Conservation (phyloP, 805 yeast genomes). For the Yueomyces sinensis region DNA sequence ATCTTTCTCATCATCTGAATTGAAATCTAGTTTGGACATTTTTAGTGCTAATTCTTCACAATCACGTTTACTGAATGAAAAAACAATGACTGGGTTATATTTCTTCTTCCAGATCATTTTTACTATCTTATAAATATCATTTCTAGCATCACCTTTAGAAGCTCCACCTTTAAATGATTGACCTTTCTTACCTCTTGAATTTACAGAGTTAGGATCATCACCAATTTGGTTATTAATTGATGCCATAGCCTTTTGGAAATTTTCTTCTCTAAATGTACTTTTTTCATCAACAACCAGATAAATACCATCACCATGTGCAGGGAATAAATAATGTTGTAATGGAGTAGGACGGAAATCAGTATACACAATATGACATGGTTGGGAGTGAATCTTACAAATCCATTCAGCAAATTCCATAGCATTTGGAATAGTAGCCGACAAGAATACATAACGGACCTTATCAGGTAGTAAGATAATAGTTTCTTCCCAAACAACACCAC, state of each 20-base stretch:
- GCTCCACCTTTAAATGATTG: constrained; percentile 78
- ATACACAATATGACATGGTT: constrained; percentile 97
- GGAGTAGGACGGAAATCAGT: constrained; percentile 99
- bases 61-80: constrained; percentile 94
- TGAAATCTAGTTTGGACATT: constrained; percentile 92
- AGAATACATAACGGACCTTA: constrained; percentile 83
- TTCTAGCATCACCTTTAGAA: constrained; percentile 44
- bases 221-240: constrained; percentile 72
- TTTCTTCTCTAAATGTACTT: constrained; percentile 90
- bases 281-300: constrained; percentile 96
- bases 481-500: constrained; percentile 99
- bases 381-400: constrained; percentile 89
- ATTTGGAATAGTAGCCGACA: constrained; percentile 95
- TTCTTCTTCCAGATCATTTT: constrained; percentile 96
- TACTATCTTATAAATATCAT: constrained; percentile 92
- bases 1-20: constrained; percentile 85
- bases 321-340: constrained; percentile 90
- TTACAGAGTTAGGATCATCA: constrained; percentile 61
- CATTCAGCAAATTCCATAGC: constrained; percentile 98
- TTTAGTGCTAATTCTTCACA: constrained; percentile 90
- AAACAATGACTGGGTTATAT: constrained; percentile 95
- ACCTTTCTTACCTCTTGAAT: constrained; percentile 55
- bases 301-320: constrained; percentile 98
- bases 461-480: constrained; percentile 92
- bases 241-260: constrained; percentile 97